Percentiles rank a stretch among this genome's conserved stretches.
These are phyloP conservation scores for Trichoderma arundinaceum DNA, from an alignment of 2,329 filamentous ascomycete genomes.

Conservation along the genomic window DNA sequence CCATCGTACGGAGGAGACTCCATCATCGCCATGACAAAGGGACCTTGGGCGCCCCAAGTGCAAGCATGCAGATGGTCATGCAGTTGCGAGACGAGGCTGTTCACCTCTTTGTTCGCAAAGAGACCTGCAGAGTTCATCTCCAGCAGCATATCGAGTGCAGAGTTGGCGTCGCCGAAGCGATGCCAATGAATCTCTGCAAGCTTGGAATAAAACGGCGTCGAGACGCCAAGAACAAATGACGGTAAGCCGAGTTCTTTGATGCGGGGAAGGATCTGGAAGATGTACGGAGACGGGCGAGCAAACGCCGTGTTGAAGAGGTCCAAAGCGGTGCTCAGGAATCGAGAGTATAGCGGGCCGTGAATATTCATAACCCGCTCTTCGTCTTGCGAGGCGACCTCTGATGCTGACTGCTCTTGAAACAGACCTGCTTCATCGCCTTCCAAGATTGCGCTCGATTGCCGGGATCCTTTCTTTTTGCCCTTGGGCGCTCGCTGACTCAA, in stretches of 20 bases:
- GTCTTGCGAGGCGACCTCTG: constrained; percentile 12
- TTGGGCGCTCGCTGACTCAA: constrained; percentile 12
- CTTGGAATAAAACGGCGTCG: constrained; percentile 71
- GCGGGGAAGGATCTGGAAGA: constrained; percentile 66
- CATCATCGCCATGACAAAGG: constrained; percentile 49
- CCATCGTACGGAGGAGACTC: constrained; percentile 46
- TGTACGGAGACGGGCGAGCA: constrained; percentile 60
- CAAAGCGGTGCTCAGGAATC: constrained; percentile 63
- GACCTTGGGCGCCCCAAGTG: constrained; percentile 46
- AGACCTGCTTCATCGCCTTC: constrained; percentile 30
- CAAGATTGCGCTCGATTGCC: constrained; percentile 17
- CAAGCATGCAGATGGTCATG: constrained; percentile 45
- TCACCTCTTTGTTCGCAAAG: constrained; percentile 54
- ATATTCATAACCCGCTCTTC: constrained; percentile 56
- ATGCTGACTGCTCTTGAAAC: constrained; percentile 22
- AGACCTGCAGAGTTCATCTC: constrained; percentile 71
- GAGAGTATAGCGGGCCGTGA: constrained; percentile 69
- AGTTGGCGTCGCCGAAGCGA: constrained; percentile 62
- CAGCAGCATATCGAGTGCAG: constrained; percentile 61
- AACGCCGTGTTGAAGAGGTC: constrained; percentile 64
- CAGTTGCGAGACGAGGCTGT: constrained; percentile 41
- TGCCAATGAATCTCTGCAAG: constrained; percentile 67
- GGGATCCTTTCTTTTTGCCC: constrained; percentile 31
- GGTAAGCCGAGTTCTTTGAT: constrained; percentile 71
- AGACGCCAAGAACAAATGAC: constrained; percentile 74